Evolutionary conservation across 495 filamentous ascomycete species (phyloP), one percentile per base, ranked within the genome.

Genomic region (Tuber melanosporum): DNA sequence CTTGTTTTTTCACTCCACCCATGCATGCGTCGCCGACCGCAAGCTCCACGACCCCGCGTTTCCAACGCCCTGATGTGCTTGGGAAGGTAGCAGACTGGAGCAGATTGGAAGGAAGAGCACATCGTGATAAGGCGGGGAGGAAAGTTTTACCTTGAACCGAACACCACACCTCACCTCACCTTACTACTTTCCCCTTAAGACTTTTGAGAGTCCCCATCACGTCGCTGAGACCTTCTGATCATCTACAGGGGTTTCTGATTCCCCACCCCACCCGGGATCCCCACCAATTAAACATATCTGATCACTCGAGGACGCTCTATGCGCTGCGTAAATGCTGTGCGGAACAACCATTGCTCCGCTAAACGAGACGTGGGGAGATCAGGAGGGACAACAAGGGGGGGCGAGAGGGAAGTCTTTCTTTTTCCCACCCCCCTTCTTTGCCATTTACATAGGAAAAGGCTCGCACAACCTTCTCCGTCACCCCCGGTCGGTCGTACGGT

Each of bases 251-350:
- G 52, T 57, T 57, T 57, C n/a, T 57, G 22, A 57, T 26, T 26
- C n/a, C n/a, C 52, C 0, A 32, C 49, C 6, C 3, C 22, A 1
- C 52, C 12, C 10, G 10, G 3, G 46, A 47, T 26, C 52, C 52
- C 52, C 52, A 57, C 52, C 7, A 57, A n/a, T 1, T 26, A 57
- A 57, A 57, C 52, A 57, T 57, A 26, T 57, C 22, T 26, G n/a
- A 57, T 57, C 52, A 57, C 52, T 57, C 52, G 52, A 14, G 52
- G 7, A 9, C 7, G 10, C n/a, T 12, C 52, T 22, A 26, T 57
- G 52, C 52, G n/a, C 52, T 57, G 52, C 22, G n/a, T 57, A 57
- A 57, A 57, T 57, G n/a, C 52, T 57, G 22, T 57, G 52, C 52
- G 52, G 22, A 57, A 26, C n/a, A 57, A 26, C 22, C 52, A 57